A percentile compares a stretch with the other conserved stretches of the same genome.
These are phyloP conservation scores for Monosporascus sp. DNA, from an alignment of 2,329 filamentous ascomycete species.

Conservation along the genomic window DNA sequence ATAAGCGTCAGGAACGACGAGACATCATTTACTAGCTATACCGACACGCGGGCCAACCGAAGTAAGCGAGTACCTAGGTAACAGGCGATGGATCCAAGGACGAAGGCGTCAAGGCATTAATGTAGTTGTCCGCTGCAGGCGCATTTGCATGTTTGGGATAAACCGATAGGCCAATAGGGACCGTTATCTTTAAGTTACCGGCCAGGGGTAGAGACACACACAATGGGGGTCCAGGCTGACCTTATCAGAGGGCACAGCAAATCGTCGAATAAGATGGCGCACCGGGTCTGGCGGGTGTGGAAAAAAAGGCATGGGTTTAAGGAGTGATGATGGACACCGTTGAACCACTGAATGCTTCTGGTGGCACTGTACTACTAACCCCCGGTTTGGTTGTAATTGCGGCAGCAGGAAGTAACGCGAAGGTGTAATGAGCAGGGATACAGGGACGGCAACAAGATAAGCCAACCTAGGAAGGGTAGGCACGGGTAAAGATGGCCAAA, in stretches of 20 bases:
- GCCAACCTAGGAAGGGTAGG: background rate
- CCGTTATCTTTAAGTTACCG: constrained; percentile 18
- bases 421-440: background rate
- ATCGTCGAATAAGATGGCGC: background rate
- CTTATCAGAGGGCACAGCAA: background rate
- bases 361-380: background rate
- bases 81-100: background rate
- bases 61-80: background rate
- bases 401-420: background rate
- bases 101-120: background rate
- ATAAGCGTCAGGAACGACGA: background rate
- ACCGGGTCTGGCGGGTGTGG: background rate
- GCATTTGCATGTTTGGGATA: constrained; percentile 10
- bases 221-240: constrained; percentile 1
- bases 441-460: background rate
- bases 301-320: background rate
- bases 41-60: background rate
- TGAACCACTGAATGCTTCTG: background rate
- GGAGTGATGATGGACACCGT: background rate
- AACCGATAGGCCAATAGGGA: constrained; percentile 23
- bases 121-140: constrained; percentile 4
- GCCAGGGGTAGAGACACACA: constrained; percentile 3
- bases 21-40: background rate
- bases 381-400: background rate
- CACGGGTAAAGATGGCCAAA: background rate